Evolutionary conservation across 2,329 filamentous ascomycete genomes (phyloP), one percentile per base, ranked within the genome.

Genomic region (Periconia sp.): DNA sequence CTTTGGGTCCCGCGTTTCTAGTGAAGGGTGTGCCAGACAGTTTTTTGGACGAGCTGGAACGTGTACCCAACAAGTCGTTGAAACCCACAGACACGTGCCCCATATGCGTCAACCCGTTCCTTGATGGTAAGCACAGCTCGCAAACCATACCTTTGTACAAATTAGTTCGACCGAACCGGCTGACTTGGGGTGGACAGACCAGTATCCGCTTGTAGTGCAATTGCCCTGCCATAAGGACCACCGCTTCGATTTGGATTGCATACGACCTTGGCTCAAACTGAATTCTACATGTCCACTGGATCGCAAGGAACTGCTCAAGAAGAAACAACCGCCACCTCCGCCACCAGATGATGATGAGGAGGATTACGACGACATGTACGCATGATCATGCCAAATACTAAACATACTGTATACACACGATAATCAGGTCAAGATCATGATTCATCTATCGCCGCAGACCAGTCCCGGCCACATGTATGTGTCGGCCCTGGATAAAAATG

Each of bases 271-370:
- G 85, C 70, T 88, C 57, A 81, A 85, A 59, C 74, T 87, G 51
- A 82, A 85, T 57, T 82, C 83, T 9, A 87, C 84, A 18, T 88
- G 85, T 71, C 85, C 85, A 17, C 74, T 87, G 45, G 84, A 87
- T 65, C 77, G 85, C 47, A 78, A 80, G 64, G 80, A 82, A 66
- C 75, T 87, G 54, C 74, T 82, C 17, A 84, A 85, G 73, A 78
- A 70, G 58, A 82, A 72, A 71, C 78, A 70, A 49, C 64, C 70
- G 15, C 70, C 66, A 1, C 63, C 65, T 15, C 68, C 75, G 72
- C 69, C 81, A 75, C 72, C 76, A 60, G 73, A 82, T 62, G 76
- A 84, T 56, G 76, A 80, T 55, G 77, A 81, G 56, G 78, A 76
- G 59, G 78, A 82, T 53, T 80, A 74, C 60, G 78, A 81, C 65